Conservation (phyloP, 306 rosid genomes). For the Hylodesmum podocarpum region DNA sequence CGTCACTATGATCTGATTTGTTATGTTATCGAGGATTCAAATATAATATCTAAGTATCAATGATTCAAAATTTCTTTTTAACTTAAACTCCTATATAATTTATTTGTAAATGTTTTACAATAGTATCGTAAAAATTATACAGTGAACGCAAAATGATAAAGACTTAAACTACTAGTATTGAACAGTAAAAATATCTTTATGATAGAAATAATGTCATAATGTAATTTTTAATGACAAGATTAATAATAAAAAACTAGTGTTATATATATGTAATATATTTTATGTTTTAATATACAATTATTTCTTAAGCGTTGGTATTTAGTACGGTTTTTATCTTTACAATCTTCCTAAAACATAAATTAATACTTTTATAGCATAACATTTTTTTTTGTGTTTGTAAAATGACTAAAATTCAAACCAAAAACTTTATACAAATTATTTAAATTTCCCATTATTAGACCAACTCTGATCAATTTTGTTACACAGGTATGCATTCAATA, state of each 20-base stretch:
- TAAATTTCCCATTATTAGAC: too few relatives aligned
- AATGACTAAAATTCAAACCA: too few relatives aligned
- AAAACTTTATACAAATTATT: too few relatives aligned
- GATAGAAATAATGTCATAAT: background rate
- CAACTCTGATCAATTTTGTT: too few relatives aligned
- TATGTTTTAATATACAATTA: too few relatives aligned
- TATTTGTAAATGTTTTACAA: background rate
- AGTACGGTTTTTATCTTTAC: background rate
- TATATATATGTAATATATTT: background rate
- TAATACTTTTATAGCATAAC: background rate
- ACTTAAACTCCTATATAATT: background rate
- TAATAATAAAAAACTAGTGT: background rate
- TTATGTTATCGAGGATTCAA: background rate
- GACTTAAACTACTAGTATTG: background rate
- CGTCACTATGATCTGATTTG: background rate
- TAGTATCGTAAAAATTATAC: background rate
- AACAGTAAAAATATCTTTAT: too few relatives aligned
- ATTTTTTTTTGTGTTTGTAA: too few relatives aligned
- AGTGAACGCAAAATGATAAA: too few relatives aligned
- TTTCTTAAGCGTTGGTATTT: too few relatives aligned
- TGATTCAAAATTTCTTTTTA: background rate
- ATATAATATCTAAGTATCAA: background rate
- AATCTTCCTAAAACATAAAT: background rate
- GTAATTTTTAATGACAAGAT: background rate
- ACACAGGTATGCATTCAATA: background rate